These are phyloP conservation scores for Psidium friedrichsthalianum DNA, from an alignment of 345 rosid genomes.

Conservation along the genomic window DNA sequence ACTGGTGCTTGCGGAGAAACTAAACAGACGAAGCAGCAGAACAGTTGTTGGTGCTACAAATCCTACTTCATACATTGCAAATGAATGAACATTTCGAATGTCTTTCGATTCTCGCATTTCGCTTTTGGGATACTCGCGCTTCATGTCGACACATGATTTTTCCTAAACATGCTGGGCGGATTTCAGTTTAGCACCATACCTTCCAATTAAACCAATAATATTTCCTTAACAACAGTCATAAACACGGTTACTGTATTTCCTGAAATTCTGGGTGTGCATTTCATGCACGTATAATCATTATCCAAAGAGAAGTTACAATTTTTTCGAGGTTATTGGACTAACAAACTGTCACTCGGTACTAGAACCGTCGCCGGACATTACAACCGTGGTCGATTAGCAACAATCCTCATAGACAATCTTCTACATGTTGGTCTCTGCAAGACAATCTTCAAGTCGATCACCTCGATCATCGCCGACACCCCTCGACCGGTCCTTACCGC, in stretches of 20 bases:
- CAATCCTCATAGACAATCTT: not conserved
- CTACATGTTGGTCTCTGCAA: no score
- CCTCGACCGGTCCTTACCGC: not conserved
- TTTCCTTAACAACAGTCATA: not conserved
- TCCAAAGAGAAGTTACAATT: not conserved
- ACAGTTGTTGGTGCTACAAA: not conserved
- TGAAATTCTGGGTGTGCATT: not conserved
- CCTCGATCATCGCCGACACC: not conserved
- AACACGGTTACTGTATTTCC: not conserved
- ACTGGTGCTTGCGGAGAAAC: not conserved
- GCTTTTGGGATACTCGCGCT: not conserved
- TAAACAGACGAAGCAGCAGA: not conserved
- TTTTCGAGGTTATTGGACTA: not conserved
- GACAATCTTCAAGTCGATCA: not conserved
- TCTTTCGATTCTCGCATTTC: not conserved
- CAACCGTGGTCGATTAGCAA: not conserved
- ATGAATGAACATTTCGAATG: not conserved
- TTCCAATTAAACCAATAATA: not conserved
- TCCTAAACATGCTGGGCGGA: not conserved
- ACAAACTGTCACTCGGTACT: not conserved
- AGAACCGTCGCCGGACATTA: not conserved
- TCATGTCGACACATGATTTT: not conserved
- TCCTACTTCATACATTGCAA: not conserved
- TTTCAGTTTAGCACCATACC: not conserved
- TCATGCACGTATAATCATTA: not conserved